Base-by-base conservation (phyloP, 2,329 filamentous ascomycete genomes). In the Rasamsonia emersonii region DNA sequence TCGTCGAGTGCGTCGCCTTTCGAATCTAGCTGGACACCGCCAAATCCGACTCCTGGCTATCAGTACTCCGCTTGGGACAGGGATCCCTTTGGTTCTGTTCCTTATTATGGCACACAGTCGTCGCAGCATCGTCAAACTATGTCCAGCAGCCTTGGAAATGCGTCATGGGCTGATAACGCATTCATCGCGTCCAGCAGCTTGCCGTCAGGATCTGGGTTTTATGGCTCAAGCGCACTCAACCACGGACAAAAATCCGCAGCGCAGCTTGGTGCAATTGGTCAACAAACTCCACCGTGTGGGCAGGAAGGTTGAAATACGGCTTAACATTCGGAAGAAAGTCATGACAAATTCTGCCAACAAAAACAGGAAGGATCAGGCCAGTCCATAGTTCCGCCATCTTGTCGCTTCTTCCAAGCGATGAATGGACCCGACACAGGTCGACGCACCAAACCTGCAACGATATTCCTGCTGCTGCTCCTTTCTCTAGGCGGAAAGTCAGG, bases 241-340 rank as follows among this genome's bases (percentile, higher is more conserved):
- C 38, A 35, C 15, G 41, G 39, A 26, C 54, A 55, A 37, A 55
- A 47, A 35, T 36, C 51, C 23, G 32, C 46, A 19, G 41, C 49
- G 11, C 54, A 52, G 28, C 59, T 58, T 33, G 59, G 59, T 18
- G 53, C 54, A 26, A 62, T 68, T 35, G 59, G 59, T 4, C 60
- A 64, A 35, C 60, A 64, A 35, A 69, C 62, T 18, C 65, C 67
- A 14, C 64, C 63, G 15, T 65, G 61, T 41, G 63, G 64, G 17
- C 67, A 71, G 43, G 60, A 60, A 23, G 64, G 64, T 32, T 67
- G 60, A 65, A 18, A 19, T 17, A 15, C 18, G 14, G 20, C 11
- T 23, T 11, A 23, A n/a, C n/a, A n/a, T n/a, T n/a, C n/a, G n/a
- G n/a, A n/a, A n/a, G n/a, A n/a, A n/a, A n/a, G n/a, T n/a, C n/a